phyloP scores from a whole-genome alignment of 176 grass and related monocot species.

The Eragrostis nindensis region DNA sequence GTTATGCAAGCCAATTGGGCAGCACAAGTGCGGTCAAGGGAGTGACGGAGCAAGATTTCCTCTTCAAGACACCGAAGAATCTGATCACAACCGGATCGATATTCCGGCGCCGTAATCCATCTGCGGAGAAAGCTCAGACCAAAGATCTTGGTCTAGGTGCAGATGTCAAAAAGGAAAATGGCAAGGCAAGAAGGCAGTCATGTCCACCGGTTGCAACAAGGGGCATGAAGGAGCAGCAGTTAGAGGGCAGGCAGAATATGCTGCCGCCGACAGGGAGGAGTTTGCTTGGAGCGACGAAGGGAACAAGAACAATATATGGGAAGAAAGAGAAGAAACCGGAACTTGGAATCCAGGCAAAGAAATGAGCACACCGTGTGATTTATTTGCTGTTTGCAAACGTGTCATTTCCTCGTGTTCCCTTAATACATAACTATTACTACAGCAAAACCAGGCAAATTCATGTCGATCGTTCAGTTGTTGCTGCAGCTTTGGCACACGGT shows the following conservation, averaged over 20 bases:
- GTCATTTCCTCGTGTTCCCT: not conserved
- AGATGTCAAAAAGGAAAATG: not conserved
- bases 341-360: not conserved
- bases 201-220: not conserved
- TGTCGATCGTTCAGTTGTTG: not conserved
- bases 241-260: conserved; percentile 6
- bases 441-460: not conserved
- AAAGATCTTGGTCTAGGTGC: not conserved
- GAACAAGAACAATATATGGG: conserved; percentile 12
- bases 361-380: not conserved
- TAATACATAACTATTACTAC: not conserved
- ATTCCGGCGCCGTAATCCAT: not conserved
- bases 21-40: not conserved
- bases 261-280: not conserved
- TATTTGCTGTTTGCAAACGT: not conserved
- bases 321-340: conserved; percentile 21
- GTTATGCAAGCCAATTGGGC: conserved; percentile 6
- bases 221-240: conserved; percentile 10
- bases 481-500: not conserved
- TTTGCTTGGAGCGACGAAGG: not conserved
- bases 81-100: conserved; percentile 17
- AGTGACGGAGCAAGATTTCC: conserved; percentile 1
- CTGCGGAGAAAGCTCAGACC: not conserved
- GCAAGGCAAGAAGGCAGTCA: not conserved
- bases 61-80: conserved; percentile 42